phyloP scores from a whole-genome alignment of 306 rosid species.

The Fragaria iinumae region DNA sequence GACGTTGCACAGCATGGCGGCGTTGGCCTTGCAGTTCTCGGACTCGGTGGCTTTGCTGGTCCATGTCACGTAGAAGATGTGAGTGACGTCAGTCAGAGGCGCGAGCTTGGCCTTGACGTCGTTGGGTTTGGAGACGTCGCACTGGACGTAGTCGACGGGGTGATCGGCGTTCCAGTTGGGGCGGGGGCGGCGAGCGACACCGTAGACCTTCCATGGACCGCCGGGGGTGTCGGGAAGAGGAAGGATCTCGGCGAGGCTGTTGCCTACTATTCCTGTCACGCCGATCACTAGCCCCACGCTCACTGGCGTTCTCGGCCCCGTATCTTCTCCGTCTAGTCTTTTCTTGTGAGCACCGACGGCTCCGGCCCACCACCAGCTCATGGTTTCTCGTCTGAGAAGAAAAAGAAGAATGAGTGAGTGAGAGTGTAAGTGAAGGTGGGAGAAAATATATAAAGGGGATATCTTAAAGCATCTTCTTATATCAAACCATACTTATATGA shows the following conservation, averaged over 20 bases:
- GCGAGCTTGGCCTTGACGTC: slow-evolving; percentile 61
- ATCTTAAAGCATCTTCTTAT: no score
- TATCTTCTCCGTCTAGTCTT: slow-evolving; percentile 50
- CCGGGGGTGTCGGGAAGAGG: slow-evolving; percentile 77
- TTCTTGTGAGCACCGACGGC: slow-evolving; percentile 57
- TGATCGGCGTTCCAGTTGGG: slow-evolving; percentile 70
- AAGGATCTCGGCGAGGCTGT: slow-evolving; percentile 77
- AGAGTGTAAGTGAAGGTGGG: background rate
- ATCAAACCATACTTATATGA: no score
- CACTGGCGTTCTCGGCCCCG: slow-evolving; percentile 30
- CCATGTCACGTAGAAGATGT: slow-evolving; percentile 73
- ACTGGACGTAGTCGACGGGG: slow-evolving; percentile 62
- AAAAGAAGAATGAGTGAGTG: background rate
- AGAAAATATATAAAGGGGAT: no score
- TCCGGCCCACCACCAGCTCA: slow-evolving; percentile 73
- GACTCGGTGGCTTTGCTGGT: slow-evolving; percentile 42
- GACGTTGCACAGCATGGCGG: slow-evolving; percentile 54
- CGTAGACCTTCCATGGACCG: slow-evolving; percentile 77
- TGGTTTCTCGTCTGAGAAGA: background rate
- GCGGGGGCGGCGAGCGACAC: slow-evolving; percentile 68
- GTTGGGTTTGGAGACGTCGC: slow-evolving; percentile 55
- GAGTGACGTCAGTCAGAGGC: slow-evolving; percentile 53
- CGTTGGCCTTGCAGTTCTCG: slow-evolving; percentile 55
- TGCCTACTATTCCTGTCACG: slow-evolving; percentile 73
- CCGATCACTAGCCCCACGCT: slow-evolving; percentile 62